Evolutionary conservation across 306 rosid species (phyloP).

Genomic region (Abrus pulchellus): DNA sequence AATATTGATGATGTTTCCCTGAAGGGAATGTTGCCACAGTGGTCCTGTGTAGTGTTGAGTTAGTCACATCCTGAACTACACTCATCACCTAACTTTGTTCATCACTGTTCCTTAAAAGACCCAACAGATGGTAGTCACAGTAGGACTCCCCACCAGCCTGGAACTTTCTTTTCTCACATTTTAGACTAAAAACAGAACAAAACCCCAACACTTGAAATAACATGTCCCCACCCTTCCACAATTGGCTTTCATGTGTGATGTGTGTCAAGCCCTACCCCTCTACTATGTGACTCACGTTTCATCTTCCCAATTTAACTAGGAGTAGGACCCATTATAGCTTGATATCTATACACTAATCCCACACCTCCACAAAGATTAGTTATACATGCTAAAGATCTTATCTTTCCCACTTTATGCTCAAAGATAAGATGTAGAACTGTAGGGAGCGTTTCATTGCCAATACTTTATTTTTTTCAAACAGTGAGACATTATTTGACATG

Average conservation of each 20-base stretch:
- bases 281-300: constrained; percentile 45
- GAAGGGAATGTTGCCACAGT: constrained; percentile 64
- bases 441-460: constrained; percentile 51
- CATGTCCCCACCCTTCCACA: constrained; percentile 50
- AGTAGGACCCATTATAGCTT: constrained; percentile 52
- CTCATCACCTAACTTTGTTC: constrained; percentile 41
- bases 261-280: constrained; percentile 37
- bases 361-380: constrained; percentile 57
- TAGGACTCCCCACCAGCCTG: constrained; percentile 48
- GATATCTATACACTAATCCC: constrained; percentile 44
- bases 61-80: constrained; percentile 76
- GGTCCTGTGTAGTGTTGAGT: constrained; percentile 69
- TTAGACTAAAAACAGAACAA: constrained; percentile 47
- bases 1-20: constrained; percentile 51
- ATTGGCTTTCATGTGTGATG: constrained; percentile 40
- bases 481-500: constrained; percentile 68
- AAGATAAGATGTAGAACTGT: constrained; percentile 62
- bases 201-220: constrained; percentile 51
- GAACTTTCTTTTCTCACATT: constrained; percentile 35
- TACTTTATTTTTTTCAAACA: constrained; percentile 50
- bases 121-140: constrained; percentile 47
- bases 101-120: constrained; percentile 46
- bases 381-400: constrained; percentile 61
- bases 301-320: constrained; percentile 36
- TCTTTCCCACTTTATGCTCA: constrained; percentile 54